Base-by-base conservation (phyloP, 768 basidiomycete species). In the Tephrocybe rancida region DNA sequence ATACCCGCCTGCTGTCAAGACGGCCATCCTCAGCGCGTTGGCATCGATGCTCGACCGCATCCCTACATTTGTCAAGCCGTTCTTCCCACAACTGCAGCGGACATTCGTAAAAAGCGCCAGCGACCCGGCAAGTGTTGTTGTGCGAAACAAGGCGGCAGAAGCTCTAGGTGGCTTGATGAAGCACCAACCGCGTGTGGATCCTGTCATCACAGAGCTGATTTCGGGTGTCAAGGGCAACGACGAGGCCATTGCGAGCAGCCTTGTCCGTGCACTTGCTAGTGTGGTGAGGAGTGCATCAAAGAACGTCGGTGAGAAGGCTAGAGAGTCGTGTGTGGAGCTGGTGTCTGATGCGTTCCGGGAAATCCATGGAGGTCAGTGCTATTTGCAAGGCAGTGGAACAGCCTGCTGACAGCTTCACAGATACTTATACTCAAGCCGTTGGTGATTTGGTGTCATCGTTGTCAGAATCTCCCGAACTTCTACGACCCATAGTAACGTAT, bases 31-130 rank as follows among this genome's bases (percentile, higher is more conserved):
- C 26, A 83, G 81, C 29, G 92, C 95, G 5, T 80, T 99, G 45
- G 83, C 86, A 0, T 83, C 86, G 19, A 92, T 98, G 84, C 77
- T 98, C 38, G 85, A 86, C 57, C 81, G 83, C 41, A 95, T 97
- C 21, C 95, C 95, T 0, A 75, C 79, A 3, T 91, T 96, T 60
- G 93, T 98, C 61, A 92, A 91, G 68, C 96, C 96, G 2, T 98
- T 98, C 86, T 98, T 98, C 82, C 97, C 96, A 2, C 97, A 98
- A 63, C 73, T 98, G 29, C 96, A 98, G 64, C 84, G 95, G 29
- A 98, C 95, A 0, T 98, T 98, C 64, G 90, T 97, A 67, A 98
- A 98, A 73, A 90, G 93, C 39, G 81, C 89, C 2, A 83, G 88
- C 52, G 95, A 98, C 67, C 70, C 87, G 7, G 78, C 87, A 1